These are phyloP conservation scores for Corinectria fuckeliana DNA, from an alignment of 2,329 filamentous ascomycete species.

Conservation along the genomic window DNA sequence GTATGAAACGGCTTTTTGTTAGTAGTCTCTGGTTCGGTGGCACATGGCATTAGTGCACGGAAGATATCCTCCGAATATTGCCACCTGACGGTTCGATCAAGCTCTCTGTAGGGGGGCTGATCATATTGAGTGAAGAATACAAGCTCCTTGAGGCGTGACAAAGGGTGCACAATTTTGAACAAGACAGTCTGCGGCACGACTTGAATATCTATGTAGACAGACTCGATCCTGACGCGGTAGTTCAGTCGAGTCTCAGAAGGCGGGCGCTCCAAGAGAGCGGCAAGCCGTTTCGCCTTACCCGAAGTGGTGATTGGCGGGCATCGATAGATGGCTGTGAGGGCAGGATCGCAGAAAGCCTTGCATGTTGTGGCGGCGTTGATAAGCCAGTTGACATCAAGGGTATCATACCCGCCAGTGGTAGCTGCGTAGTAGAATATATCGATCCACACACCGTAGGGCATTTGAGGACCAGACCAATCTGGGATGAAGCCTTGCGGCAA, in stretches of 20 bases:
- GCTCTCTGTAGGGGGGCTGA: conserved; percentile 67
- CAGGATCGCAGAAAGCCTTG: conserved; percentile 72
- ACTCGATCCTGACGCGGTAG: conserved; percentile 74
- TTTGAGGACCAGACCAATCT: conserved; percentile 58
- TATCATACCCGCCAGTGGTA: conserved; percentile 49
- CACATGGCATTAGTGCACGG: conserved; percentile 63
- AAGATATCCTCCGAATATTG: conserved; percentile 72
- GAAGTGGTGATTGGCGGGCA: conserved; percentile 66
- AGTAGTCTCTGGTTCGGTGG: conserved; percentile 43
- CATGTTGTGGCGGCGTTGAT: conserved; percentile 68
- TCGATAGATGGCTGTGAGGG: conserved; percentile 74
- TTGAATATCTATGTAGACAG: conserved; percentile 74
- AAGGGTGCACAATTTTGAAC: conserved; percentile 64
- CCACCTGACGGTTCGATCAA: conserved; percentile 68
- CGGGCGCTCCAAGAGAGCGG: conserved; percentile 61
- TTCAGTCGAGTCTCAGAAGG: conserved; percentile 59
- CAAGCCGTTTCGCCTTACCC: conserved; percentile 53
- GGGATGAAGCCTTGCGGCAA: conserved; percentile 47
- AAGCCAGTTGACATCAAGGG: conserved; percentile 67
- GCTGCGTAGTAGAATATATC: conserved; percentile 75
- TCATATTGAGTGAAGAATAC: conserved; percentile 76
- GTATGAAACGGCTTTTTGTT: conserved; percentile 43
- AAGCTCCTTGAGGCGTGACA: conserved; percentile 72
- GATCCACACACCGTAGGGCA: conserved; percentile 73
- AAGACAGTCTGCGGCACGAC: conserved; percentile 54